Conservation (phyloP, 441 rosid genomes). For the Euphorbia celastroides region DNA sequence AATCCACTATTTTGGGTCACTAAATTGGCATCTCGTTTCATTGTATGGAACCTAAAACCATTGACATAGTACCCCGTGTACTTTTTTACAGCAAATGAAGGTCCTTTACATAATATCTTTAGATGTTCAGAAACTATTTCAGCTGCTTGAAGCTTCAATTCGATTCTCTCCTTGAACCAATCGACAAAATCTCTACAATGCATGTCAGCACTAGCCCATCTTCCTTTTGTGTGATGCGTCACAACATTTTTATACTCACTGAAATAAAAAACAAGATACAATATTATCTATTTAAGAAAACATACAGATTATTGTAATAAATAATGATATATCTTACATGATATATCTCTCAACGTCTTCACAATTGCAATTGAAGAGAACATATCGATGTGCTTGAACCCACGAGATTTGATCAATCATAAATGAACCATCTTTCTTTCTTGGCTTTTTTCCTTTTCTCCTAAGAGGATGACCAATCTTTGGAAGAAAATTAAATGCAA, state of each 20-base stretch:
- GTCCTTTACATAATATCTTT: too few species aligned
- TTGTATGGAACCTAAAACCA: background rate
- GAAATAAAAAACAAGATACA: background rate
- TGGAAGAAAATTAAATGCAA: background rate
- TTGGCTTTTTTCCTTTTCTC: background rate
- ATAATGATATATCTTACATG: background rate
- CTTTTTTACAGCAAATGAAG: background rate
- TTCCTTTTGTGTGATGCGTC: background rate
- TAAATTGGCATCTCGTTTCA: background rate
- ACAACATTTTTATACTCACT: background rate
- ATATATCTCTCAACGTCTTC: background rate
- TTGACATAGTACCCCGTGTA: background rate
- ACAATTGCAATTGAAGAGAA: background rate
- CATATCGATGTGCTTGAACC: background rate
- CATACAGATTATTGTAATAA: too few species aligned
- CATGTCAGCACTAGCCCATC: background rate
- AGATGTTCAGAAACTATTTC: background rate
- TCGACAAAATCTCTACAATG: background rate
- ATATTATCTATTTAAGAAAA: too few species aligned
- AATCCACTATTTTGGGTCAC: background rate
- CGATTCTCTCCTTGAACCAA: background rate
- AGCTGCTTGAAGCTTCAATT: background rate
- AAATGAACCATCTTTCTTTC: background rate
- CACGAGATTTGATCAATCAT: background rate
- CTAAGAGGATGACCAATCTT: background rate